These are phyloP conservation scores for Entomortierella lignicola DNA, from an alignment of 192 early-diverging fungal species.

Conservation along the genomic window DNA sequence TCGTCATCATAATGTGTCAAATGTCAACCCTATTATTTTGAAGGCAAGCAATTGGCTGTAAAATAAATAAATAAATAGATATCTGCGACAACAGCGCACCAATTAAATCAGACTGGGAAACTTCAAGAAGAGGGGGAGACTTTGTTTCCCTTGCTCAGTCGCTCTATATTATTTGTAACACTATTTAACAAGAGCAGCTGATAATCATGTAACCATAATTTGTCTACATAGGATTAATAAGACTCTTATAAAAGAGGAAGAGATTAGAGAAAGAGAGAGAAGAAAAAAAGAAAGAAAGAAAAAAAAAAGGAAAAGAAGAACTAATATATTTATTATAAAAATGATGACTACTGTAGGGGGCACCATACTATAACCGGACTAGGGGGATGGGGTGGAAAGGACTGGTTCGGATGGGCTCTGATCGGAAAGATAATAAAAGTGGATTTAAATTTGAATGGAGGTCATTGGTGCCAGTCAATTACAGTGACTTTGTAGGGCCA, in stretches of 20 bases:
- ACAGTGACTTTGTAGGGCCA: neutral
- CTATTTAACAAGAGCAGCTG: neutral
- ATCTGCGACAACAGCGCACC: neutral
- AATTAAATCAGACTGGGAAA: neutral
- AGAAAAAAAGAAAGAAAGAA: no score
- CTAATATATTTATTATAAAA: no score
- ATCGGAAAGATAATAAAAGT: neutral
- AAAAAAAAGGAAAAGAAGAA: no score
- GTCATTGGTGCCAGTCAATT: neutral
- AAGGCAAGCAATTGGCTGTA: neutral
- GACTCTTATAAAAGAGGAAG: no score
- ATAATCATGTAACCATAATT: no score
- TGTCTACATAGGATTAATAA: no score
- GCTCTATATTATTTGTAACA: neutral
- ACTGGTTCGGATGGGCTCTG: slow-evolving; percentile 7
- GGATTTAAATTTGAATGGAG: neutral
- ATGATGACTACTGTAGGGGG: no score
- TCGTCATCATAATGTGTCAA: no score
- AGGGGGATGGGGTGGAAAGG: neutral
- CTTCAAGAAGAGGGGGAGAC: neutral
- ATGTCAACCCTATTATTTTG: no score
- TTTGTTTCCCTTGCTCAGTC: neutral
- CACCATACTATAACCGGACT: no score
- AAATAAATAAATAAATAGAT: neutral
- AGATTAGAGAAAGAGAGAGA: no score